A percentile compares a stretch with the other conserved stretches of the same genome.
Evolutionary conservation across 2,329 filamentous ascomycete species (phyloP).

Genomic region (Aspergillus tubingensis): DNA sequence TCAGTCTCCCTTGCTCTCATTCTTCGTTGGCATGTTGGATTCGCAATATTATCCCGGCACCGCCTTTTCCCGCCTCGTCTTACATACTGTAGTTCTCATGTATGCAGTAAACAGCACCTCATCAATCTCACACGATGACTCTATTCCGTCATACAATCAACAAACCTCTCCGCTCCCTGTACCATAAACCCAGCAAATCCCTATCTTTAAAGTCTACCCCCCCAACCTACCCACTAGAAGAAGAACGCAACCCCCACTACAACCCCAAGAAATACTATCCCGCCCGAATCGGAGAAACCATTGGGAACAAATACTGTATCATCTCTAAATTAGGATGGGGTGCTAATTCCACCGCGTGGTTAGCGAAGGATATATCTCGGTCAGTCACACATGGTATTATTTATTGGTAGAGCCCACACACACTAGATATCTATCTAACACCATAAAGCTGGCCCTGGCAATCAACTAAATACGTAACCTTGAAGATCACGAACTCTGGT

Average conservation of each 20-base stretch:
- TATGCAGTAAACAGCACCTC: too few relatives aligned
- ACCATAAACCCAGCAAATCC: too few relatives aligned
- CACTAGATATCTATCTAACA: not conserved
- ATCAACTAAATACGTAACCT: slow-evolving; percentile 27
- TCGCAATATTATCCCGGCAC: too few relatives aligned
- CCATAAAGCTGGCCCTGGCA: slow-evolving; percentile 19
- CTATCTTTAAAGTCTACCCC: too few relatives aligned
- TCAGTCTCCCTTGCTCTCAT: too few relatives aligned
- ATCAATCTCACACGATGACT: too few relatives aligned
- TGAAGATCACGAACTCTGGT: slow-evolving; percentile 34
- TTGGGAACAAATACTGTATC: slow-evolving; percentile 30
- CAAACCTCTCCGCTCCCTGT: too few relatives aligned
- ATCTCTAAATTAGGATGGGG: slow-evolving; percentile 43
- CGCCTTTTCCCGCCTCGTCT: too few relatives aligned
- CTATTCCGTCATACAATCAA: too few relatives aligned
- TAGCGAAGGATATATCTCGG: slow-evolving; percentile 27
- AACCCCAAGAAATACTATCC: slow-evolving; percentile 20
- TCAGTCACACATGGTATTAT: slow-evolving; percentile 1
- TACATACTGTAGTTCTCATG: too few relatives aligned
- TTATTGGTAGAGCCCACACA: not conserved
- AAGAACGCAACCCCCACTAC: slow-evolving; percentile 15
- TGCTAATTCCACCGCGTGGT: slow-evolving; percentile 39
- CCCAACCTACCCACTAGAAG: not conserved
- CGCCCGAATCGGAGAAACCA: slow-evolving; percentile 17
- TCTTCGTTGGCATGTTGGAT: too few relatives aligned